These are phyloP conservation scores for Henningerozyma blattae DNA, from an alignment of 805 yeast species.

Conservation along the genomic window DNA sequence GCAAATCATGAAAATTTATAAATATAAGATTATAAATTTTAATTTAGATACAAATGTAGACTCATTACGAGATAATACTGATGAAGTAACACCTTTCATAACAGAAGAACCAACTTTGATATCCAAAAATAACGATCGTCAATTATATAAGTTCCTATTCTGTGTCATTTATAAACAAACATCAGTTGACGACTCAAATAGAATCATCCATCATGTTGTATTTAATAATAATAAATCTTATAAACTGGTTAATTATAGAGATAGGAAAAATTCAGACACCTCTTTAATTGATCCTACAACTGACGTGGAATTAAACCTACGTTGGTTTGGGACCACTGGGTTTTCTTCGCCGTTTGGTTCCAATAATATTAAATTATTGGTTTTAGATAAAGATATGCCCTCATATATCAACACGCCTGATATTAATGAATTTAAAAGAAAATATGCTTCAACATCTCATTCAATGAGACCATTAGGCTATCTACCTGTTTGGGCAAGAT, in stretches of 20 bases:
- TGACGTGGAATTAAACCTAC: no score
- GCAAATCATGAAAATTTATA: conserved; percentile 23
- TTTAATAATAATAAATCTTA: conserved; percentile 18
- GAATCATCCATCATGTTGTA: conserved; percentile 21
- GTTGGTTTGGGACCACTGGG: conserved; percentile 31
- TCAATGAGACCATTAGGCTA: conserved; percentile 11
- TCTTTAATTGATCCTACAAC: conserved; percentile 12
- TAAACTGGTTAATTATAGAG: conserved; percentile 22
- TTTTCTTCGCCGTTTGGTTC: conserved; percentile 26
- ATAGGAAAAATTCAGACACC: conserved; percentile 25
- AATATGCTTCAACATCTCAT: conserved; percentile 1
- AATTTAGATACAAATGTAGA: conserved; percentile 5
- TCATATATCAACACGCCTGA: conserved; percentile 17
- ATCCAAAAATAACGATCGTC: conserved; percentile 3
- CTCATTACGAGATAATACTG: not conserved
- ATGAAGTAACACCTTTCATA: not conserved
- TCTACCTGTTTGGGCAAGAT: conserved; percentile 22
- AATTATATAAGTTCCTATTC: conserved; percentile 19
- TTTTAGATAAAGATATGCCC: conserved; percentile 25
- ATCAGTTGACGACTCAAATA: conserved; percentile 11
- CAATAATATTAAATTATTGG: conserved; percentile 23
- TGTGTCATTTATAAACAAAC: conserved; percentile 22
- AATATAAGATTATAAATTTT: conserved; percentile 10
- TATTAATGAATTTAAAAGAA: conserved; percentile 7
- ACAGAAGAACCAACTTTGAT: not conserved